These are phyloP conservation scores for Neonectria neomacrospora DNA, from an alignment of 2,329 filamentous ascomycete species.

Conservation along the genomic window DNA sequence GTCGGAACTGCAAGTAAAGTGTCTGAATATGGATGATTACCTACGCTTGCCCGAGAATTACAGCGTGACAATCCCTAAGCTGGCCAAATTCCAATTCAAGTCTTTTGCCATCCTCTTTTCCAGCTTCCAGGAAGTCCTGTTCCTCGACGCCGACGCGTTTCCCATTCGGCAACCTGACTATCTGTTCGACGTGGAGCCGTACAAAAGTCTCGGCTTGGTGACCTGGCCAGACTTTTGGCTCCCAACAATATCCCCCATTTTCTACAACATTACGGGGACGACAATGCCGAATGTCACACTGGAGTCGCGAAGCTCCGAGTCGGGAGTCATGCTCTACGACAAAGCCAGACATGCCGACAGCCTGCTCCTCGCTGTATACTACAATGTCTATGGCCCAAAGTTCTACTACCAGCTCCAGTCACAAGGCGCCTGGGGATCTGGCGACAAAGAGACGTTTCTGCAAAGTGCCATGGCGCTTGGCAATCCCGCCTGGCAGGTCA, in stretches of 20 bases:
- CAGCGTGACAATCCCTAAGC: conserved; percentile 11
- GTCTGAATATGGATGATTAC: conserved; percentile 40
- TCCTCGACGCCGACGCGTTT: conserved; percentile 41
- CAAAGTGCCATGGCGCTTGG: conserved; percentile 36
- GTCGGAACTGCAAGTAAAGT: conserved; percentile 21
- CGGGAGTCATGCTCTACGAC: conserved; percentile 38
- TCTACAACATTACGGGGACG: conserved; percentile 36
- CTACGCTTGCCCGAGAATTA: conserved; percentile 18
- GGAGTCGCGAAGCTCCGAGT: conserved; percentile 36
- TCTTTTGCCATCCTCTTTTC: conserved; percentile 38
- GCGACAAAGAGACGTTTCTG: conserved; percentile 41
- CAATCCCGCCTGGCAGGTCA: conserved; percentile 37
- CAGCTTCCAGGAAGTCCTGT: conserved; percentile 38
- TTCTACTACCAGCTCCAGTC: conserved; percentile 43
- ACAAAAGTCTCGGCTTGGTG: conserved; percentile 32
- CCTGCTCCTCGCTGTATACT: conserved; percentile 37
- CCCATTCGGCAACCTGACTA: conserved; percentile 35
- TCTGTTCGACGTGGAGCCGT: conserved; percentile 35
- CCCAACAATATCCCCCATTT: conserved; percentile 38
- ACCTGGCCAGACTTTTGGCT: conserved; percentile 44
- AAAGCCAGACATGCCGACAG: conserved; percentile 38
- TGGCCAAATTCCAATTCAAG: conserved; percentile 39
- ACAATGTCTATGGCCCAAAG: conserved; percentile 39
- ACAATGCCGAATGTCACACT: conserved; percentile 32
- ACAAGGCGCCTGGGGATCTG: conserved; percentile 42